Evolutionary conservation across 78 protist species (phyloP).

Genomic region (Chrysochromulina tobinii): DNA sequence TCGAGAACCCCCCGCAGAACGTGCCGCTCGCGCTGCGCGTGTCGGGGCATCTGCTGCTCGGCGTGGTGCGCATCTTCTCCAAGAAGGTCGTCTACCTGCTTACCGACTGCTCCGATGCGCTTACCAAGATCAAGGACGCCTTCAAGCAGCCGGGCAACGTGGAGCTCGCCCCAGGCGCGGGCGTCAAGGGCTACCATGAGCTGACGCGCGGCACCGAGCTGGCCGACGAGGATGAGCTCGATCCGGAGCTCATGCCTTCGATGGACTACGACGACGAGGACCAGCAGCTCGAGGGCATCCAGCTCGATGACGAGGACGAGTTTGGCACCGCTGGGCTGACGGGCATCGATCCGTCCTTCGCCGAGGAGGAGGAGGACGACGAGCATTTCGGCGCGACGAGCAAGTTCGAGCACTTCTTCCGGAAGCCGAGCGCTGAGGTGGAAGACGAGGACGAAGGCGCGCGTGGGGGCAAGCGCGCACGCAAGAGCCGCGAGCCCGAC

Average conservation of each 20-base stretch:
- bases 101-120: constrained; percentile 48
- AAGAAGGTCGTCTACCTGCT: constrained; percentile 65
- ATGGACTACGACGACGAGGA: background rate
- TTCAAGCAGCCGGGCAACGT: background rate
- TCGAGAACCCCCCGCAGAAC: constrained; percentile 56
- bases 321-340: background rate
- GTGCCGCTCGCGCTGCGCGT: constrained; percentile 84
- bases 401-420: too few relatives aligned
- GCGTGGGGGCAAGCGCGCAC: too few relatives aligned
- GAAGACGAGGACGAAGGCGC: too few relatives aligned
- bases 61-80: constrained; percentile 81
- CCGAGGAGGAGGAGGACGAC: background rate
- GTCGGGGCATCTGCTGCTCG: constrained; percentile 85
- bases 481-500: too few relatives aligned
- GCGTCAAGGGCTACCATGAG: background rate
- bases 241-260: background rate
- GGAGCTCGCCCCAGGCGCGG: background rate
- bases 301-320: background rate
- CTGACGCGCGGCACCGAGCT: background rate
- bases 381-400: background rate
- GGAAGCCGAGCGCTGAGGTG: too few relatives aligned
- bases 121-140: constrained; percentile 26
- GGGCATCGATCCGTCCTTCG: background rate
- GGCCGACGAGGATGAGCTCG: background rate
- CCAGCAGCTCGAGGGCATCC: background rate